Percentiles rank a stretch among this genome's conserved stretches.
Conservation (phyloP, 768 basidiomycete species). For the Lactarius hengduanensis region DNA sequence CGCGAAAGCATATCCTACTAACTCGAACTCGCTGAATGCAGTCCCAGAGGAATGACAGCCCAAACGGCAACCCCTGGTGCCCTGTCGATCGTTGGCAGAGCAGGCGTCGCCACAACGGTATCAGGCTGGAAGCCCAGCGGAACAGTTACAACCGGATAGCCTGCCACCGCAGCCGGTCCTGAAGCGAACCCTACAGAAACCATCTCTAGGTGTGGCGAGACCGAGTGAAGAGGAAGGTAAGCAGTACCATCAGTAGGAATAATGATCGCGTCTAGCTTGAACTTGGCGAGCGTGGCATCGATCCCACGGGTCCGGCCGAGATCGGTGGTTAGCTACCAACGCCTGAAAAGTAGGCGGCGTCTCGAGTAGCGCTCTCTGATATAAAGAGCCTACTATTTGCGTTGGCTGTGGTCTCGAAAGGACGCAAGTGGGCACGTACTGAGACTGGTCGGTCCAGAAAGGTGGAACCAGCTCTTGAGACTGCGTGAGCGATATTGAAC, state of each 20-base stretch:
- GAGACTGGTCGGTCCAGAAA: conserved; percentile 39
- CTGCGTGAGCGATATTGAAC: conserved; percentile 54
- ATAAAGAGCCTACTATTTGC: conserved; percentile 31
- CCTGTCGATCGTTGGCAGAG: conserved; percentile 25
- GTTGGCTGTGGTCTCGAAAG: neutral
- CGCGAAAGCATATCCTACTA: conserved; percentile 33
- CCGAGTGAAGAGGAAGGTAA: neutral
- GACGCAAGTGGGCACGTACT: conserved; percentile 28
- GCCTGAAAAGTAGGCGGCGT: conserved; percentile 36
- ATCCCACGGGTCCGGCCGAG: conserved; percentile 38
- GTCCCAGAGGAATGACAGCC: conserved; percentile 32
- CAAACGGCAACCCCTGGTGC: conserved; percentile 33
- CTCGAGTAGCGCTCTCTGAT: conserved; percentile 32
- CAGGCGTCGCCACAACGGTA: conserved; percentile 25
- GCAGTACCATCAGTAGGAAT: conserved; percentile 37
- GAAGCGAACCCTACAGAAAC: conserved; percentile 23
- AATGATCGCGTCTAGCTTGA: conserved; percentile 37
- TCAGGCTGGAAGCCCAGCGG: conserved; percentile 33
- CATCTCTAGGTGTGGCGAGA: neutral
- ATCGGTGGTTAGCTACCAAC: conserved; percentile 35
- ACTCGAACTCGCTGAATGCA: conserved; percentile 32
- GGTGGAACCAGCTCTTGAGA: conserved; percentile 45
- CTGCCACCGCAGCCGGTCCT: conserved; percentile 28
- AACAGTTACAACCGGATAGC: conserved; percentile 31
- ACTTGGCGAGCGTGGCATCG: conserved; percentile 36